Evolutionary conservation across 2,329 filamentous ascomycete genomes (phyloP).

Genomic region (Myriangium duriaei): DNA sequence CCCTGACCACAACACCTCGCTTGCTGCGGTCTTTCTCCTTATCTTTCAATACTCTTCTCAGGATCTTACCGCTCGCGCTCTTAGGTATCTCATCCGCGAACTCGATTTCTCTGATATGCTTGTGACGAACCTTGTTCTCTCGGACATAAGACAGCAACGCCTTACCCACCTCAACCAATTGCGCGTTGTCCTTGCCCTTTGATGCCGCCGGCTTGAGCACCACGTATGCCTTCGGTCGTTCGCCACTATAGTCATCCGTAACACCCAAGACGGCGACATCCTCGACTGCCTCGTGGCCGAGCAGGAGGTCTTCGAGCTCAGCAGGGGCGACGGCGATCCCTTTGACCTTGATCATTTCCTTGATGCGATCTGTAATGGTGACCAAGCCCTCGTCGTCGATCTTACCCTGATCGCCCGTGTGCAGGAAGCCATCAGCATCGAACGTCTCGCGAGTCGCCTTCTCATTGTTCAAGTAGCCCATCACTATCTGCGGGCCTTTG

Average conservation of each 20-base stretch:
- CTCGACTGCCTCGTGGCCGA: conserved; percentile 43
- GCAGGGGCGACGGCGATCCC: conserved; percentile 51
- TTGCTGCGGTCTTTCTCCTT: conserved; percentile 23
- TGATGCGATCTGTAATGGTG: conserved; percentile 49
- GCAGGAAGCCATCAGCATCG: conserved; percentile 38
- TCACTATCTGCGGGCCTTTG: conserved; percentile 25
- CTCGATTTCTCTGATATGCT: conserved; percentile 53
- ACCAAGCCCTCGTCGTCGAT: conserved; percentile 45
- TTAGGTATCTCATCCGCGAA: conserved; percentile 59
- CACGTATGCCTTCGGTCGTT: conserved; percentile 46
- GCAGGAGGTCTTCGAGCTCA: conserved; percentile 50
- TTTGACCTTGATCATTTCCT: conserved; percentile 58
- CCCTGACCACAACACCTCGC: conserved; percentile 21
- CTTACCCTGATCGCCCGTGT: conserved; percentile 46
- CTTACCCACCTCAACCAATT: conserved; percentile 20
- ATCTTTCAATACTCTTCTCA: conserved; percentile 48
- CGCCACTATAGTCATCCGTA: conserved; percentile 42
- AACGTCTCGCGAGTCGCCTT: conserved; percentile 30
- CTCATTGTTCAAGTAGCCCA: conserved; percentile 25
- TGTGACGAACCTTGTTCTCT: conserved; percentile 55
- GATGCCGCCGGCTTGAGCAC: conserved; percentile 30
- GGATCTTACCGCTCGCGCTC: conserved; percentile 61
- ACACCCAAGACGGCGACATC: conserved; percentile 46
- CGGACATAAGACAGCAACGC: conserved; percentile 49
- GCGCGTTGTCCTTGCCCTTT: conserved; percentile 14